These are phyloP conservation scores for Ascochyta clinopodiicola DNA, from an alignment of 2,329 filamentous ascomycete genomes.

Conservation along the genomic window DNA sequence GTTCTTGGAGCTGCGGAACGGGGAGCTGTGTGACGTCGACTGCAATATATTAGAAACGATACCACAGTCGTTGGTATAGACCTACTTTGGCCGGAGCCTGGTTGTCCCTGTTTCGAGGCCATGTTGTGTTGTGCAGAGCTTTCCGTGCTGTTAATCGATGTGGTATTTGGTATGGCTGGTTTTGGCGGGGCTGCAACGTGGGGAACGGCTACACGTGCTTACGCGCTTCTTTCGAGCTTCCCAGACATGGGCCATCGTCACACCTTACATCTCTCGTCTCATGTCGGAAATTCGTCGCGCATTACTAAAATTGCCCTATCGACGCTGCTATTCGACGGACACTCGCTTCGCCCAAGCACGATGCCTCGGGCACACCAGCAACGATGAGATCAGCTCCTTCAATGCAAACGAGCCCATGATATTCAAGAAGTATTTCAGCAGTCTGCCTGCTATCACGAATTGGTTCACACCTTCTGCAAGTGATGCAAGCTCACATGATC, in stretches of 20 bases:
- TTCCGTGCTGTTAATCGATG: constrained; percentile 11
- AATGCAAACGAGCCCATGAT: constrained; percentile 27
- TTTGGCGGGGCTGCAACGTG: constrained; percentile 31
- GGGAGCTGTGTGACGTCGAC: constrained; percentile 79
- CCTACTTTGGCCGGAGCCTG: constrained; percentile 40
- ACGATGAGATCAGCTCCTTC: constrained; percentile 23
- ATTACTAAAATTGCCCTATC: background rate
- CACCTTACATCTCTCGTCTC: constrained; percentile 4
- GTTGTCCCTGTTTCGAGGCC: constrained; percentile 37
- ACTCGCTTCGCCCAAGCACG: constrained; percentile 18
- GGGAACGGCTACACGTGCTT: constrained; percentile 29
- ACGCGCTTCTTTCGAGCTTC: constrained; percentile 23
- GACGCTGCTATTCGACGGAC: constrained; percentile 18
- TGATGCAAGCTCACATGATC: constrained; percentile 12
- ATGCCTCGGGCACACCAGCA: constrained; percentile 8
- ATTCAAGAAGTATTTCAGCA: constrained; percentile 29
- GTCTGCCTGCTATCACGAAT: constrained; percentile 38
- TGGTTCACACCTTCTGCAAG: constrained; percentile 35
- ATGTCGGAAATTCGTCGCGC: constrained; percentile 11
- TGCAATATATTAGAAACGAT: constrained; percentile 21
- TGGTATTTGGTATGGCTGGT: constrained; percentile 24
- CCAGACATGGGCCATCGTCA: constrained; percentile 1
- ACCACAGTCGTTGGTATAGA: background rate
- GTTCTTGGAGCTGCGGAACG: constrained; percentile 81
- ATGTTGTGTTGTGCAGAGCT: constrained; percentile 19